Evolutionary conservation across 2,329 filamentous ascomycete species (phyloP).

Genomic region (Kalmusia sp.): DNA sequence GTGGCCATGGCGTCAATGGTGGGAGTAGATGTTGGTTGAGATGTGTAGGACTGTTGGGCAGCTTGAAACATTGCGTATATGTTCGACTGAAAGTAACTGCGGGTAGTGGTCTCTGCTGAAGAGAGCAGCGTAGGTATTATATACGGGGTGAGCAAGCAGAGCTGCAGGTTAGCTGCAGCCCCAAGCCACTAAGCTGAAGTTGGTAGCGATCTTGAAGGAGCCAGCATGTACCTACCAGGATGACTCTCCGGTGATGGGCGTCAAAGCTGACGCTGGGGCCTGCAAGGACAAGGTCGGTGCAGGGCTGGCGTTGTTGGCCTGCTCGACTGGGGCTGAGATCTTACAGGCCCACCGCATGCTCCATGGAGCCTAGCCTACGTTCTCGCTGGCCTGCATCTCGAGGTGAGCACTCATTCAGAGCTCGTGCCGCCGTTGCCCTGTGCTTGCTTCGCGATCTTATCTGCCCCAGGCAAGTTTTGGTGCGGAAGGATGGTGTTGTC

Average conservation of each 20-base stretch:
- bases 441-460: slow-evolving; percentile 15
- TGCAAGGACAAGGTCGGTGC: slow-evolving; percentile 37
- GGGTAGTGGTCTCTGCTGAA: slow-evolving; percentile 20
- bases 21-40: slow-evolving; percentile 31
- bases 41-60: slow-evolving; percentile 31
- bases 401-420: slow-evolving; percentile 25
- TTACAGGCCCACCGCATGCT: slow-evolving; percentile 34
- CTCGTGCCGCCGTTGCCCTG: slow-evolving; percentile 19
- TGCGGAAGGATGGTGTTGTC: neutral
- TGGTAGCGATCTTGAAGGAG: slow-evolving; percentile 32
- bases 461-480: slow-evolving; percentile 2
- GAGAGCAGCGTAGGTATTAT: slow-evolving; percentile 34
- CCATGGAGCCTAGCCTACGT: slow-evolving; percentile 29
- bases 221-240: slow-evolving; percentile 17
- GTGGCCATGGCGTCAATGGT: slow-evolving; percentile 32
- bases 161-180: slow-evolving; percentile 23
- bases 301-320: slow-evolving; percentile 33
- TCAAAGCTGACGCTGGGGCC: slow-evolving; percentile 39
- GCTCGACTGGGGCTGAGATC: slow-evolving; percentile 43
- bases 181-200: slow-evolving; percentile 20
- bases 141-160: slow-evolving; percentile 33
- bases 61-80: slow-evolving; percentile 38
- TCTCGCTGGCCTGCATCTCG: slow-evolving; percentile 27
- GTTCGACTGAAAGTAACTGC: slow-evolving; percentile 14
- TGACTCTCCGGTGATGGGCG: slow-evolving; percentile 35